Evolutionary conservation across 2,329 filamentous ascomycete genomes (phyloP), one percentile per base, ranked within the genome.

Genomic region (Colletotrichum sp.): DNA sequence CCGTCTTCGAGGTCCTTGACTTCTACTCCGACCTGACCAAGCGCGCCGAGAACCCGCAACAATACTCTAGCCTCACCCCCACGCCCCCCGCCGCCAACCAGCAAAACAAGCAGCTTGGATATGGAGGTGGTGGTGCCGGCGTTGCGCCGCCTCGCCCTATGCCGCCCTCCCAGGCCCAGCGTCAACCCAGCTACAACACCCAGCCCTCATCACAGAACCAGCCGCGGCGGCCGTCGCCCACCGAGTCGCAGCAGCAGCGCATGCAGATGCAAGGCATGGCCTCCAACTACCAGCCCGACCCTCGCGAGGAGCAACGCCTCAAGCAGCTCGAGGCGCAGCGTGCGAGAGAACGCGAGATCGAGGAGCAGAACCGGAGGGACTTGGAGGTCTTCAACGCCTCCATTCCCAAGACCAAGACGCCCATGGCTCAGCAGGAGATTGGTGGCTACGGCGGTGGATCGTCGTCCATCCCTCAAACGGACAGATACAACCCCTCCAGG

Each of bases 381-480:
- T 89, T 95, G 79, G 96, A 97, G 82, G 95, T 93, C 21, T 98
- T 98, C 85, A 98, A 99, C 84, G 94, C 95, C 44, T 95, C 95
- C 28, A 87, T 98, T 76, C 96, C 96, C 36, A 94, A 98, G 88
- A 93, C 90, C 78, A 95, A 95, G 83, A 87, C 93, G 13, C 95
- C 95, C 4, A 82, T 97, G 79, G 96, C 96, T 36, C 95, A 99
- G 84, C 96, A 98, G 85, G 97, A 99, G 84, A 87, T 99, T 79
- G 95, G 95, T 73, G 93, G 93, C 36, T 94, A 92, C 77, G 88
- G 89, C 77, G 86, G 88, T 60, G 88, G 88, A 75, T 84, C 87
- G 15, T 80, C 88, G 24, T 83, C 90, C 16, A 83, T 87, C 36
- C 84, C 89, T n/a, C 81, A 86, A 7, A 76, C 84, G 63, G 91